Base-by-base conservation (phyloP, 2,329 filamentous ascomycete species). In the Epicoccum nigrum region DNA sequence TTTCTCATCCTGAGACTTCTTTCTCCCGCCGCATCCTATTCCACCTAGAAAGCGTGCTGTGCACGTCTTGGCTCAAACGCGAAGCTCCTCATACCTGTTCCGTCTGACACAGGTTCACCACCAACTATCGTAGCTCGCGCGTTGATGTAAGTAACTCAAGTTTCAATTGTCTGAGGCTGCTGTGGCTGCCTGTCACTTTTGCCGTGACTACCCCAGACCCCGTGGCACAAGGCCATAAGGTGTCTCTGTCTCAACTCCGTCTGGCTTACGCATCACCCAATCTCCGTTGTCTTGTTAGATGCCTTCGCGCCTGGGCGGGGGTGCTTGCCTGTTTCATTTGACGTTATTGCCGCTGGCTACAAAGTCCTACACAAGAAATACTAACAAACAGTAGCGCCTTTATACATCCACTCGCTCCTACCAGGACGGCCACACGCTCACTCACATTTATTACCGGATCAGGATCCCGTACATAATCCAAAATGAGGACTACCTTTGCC, bases 1-100 rank as follows among this genome's bases (percentile, higher is more conserved):
- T 30, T 40, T 31, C 16, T 47, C 28, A n/a, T 32, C 39, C 39
- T 35, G 33, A 47, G 49, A 44, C 43, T 39, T 39, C 42, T 34
- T n/a, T 16, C 50, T 44, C 47, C 54, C 40, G 46, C 56, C 56
- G 49, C 50, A 58, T 52, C 59, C 59, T 57, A 53, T 56, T 60
- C 59, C 49, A 54, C 46, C 44, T n/a, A 47, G 51, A 37, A 39
- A 56, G 31, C 66, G 70, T 73, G 69, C 70, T 71, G 70, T 54
- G 69, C 69, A 72, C 70, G 68, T 69, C 68, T 71, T 71, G 68
- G 66, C 68, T 62, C 55, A 59, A 55, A 67, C 67, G 60, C 56
- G 53, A 55, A 65, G 42, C 54, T 59, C 55, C 55, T 64, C 60
- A 58, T 42, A 59, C 56, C 48, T 39, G 57, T 45, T 44, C 42